Evolutionary conservation across 1,284 basidiomycete genomes (phyloP), one percentile per base, ranked within the genome.

Genomic region (Boletus mariae): DNA sequence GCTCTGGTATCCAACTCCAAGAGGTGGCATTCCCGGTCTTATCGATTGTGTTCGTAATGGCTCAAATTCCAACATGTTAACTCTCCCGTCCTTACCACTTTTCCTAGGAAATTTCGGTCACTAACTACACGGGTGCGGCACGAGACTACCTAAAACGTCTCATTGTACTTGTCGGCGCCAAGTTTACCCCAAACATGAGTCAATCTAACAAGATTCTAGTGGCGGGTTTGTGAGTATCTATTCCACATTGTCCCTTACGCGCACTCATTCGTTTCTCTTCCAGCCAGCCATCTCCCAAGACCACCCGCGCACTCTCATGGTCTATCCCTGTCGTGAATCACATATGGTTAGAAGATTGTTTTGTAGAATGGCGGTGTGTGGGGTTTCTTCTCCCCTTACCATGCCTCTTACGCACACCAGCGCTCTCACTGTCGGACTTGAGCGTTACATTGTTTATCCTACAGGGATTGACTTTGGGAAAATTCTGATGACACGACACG

Each of bases 271-370:
- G 47, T 41, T 34, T 2, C 5, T 6, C 1, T 20, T 23, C n/a
- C 35, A 72, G 64, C 51, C 59, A 59, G 31, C 58, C 57, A 3
- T 64, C 61, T 3, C 58, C 61, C 7, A 63, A 61, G 48, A 84
- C 88, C 0, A 71, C 73, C 7, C 88, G 87, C 63, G 91, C 92
- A 0, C 73, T 75, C 9, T 75, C 82, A 0, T 95, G 93, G 93
- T 81, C 80, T 1, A 89, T 95, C 54, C 87, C 91, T 0, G 75
- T 94, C 53, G 87, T 95, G 12, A 94, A 94, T 60, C 94, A 96
- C 62, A 77, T 80, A 0, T 96, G 92, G 90, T 76, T 96, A 6
- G 93, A 95, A 66, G 90, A 92, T 57, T 94, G 90, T 67, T 90
- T 93, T 62, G 70, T 83, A 17, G 78, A 83, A 47, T 94, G 92